A percentile compares a stretch with the other conserved stretches of the same genome.
Conservation (phyloP, 345 rosid genomes). For the Bruguiera gymnorhiza region DNA sequence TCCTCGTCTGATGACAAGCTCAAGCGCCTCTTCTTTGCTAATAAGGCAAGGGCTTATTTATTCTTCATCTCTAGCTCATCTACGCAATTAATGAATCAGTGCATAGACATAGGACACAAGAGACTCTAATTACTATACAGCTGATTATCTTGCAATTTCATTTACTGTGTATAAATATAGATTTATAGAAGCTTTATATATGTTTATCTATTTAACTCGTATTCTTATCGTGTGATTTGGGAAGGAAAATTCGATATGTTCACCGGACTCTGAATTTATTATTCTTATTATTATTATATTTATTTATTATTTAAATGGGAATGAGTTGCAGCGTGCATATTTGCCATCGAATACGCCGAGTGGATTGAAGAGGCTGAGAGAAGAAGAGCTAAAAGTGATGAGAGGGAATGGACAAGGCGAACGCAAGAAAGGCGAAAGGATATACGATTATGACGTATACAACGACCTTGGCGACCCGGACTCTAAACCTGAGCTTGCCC, state of each 20-base stretch:
- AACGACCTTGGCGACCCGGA: slow-evolving; percentile 81
- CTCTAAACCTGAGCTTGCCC: slow-evolving; percentile 5
- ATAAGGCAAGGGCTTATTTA: slow-evolving; percentile 31
- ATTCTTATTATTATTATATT: too few relatives aligned
- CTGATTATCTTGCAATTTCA: not conserved
- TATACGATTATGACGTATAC: slow-evolving; percentile 80
- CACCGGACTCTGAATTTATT: too few relatives aligned
- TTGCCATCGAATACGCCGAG: slow-evolving; percentile 67
- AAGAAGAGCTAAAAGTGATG: slow-evolving; percentile 46
- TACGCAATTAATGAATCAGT: too few relatives aligned
- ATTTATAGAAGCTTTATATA: too few relatives aligned
- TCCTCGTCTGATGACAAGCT: slow-evolving; percentile 2
- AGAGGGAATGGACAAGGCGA: slow-evolving; percentile 66
- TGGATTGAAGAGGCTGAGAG: slow-evolving; percentile 53
- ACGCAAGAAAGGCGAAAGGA: slow-evolving; percentile 50
- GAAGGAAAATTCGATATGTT: too few relatives aligned
- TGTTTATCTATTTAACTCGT: too few relatives aligned
- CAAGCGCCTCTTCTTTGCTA: slow-evolving; percentile 59
- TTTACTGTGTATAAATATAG: not conserved
- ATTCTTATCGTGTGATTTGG: too few relatives aligned
- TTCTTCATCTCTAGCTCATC: not conserved
- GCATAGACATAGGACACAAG: too few relatives aligned
- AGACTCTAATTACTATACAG: not conserved
- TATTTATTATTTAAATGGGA: too few relatives aligned
- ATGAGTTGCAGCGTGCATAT: slow-evolving; percentile 35